A percentile compares a stretch with the other conserved stretches of the same genome.
phyloP scores from a whole-genome alignment of 768 basidiomycete species.

The Tylopilus felleus region DNA sequence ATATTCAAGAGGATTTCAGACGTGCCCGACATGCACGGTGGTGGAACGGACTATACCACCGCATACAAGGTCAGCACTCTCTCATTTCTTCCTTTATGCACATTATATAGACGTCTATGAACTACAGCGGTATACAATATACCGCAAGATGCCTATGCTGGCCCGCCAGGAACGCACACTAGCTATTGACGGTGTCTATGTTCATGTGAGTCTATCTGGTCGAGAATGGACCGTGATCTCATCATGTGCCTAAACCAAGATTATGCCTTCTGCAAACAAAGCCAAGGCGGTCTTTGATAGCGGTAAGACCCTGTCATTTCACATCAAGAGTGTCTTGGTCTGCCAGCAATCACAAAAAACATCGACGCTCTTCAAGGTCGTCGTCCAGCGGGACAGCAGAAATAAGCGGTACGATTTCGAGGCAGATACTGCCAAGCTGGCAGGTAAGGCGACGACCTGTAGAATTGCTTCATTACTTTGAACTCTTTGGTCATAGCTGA shows the following conservation, averaged over 20 bases:
- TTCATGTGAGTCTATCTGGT: conserved; percentile 56
- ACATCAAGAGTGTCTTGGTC: conserved; percentile 80
- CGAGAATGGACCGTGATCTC: conserved; percentile 1
- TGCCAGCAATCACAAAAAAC: conserved; percentile 83
- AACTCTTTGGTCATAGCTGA: conserved; percentile 45
- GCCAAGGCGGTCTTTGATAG: conserved; percentile 81
- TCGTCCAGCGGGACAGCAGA: conserved; percentile 68
- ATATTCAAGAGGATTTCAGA: conserved; percentile 91
- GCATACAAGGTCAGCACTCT: conserved; percentile 76
- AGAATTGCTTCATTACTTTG: background rate
- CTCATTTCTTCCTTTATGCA: background rate
- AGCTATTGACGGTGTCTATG: conserved; percentile 93
- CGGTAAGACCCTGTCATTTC: conserved; percentile 89
- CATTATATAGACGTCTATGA: background rate
- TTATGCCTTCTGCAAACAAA: conserved; percentile 83
- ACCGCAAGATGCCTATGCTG: conserved; percentile 92
- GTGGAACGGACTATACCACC: conserved; percentile 73
- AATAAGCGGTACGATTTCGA: conserved; percentile 98
- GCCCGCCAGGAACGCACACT: conserved; percentile 88
- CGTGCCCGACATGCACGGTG: conserved; percentile 47
- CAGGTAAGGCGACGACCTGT: conserved; percentile 47
- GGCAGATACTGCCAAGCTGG: conserved; percentile 79
- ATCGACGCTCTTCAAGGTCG: conserved; percentile 82
- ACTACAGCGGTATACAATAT: conserved; percentile 81
- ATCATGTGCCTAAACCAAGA: conserved; percentile 42